phyloP scores from a whole-genome alignment of 805 yeast genomes.

The Suhomyces emberorum region DNA sequence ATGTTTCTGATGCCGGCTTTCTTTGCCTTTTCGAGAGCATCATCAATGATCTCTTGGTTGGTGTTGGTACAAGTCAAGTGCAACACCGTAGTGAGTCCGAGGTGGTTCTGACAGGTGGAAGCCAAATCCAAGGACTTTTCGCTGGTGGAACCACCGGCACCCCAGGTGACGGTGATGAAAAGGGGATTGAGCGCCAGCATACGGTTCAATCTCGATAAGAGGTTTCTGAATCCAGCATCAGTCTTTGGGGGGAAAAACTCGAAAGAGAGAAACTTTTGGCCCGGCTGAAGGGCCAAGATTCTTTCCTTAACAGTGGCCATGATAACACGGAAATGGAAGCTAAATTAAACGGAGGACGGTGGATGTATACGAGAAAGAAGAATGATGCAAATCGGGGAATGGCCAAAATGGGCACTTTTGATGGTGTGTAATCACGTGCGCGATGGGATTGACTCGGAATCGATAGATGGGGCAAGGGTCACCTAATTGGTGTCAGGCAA shows the following conservation, averaged over 20 bases:
- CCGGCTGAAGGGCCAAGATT: slow-evolving; percentile 45
- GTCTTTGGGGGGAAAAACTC: slow-evolving; percentile 99
- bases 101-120: slow-evolving; percentile 64
- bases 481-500: too few species aligned
- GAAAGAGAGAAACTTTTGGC: slow-evolving; percentile 70
- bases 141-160: slow-evolving; percentile 95
- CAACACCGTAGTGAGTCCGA: slow-evolving; percentile 85
- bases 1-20: slow-evolving; percentile 81
- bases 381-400: neutral
- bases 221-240: slow-evolving; percentile 78
- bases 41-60: slow-evolving; percentile 69
- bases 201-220: slow-evolving; percentile 81
- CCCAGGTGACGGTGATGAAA: slow-evolving; percentile 96
- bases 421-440: slow-evolving; percentile 5
- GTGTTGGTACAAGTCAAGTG: slow-evolving; percentile 97
- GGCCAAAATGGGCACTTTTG: neutral
- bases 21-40: slow-evolving; percentile 71
- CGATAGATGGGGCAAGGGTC: too few species aligned
- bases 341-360: neutral
- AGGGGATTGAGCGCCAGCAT: slow-evolving; percentile 86
- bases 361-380: neutral
- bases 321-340: neutral
- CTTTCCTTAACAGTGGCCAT: slow-evolving; percentile 45
- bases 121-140: slow-evolving; percentile 85
- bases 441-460: neutral